Evolutionary conservation across 352 stramenopile genomes (phyloP), one percentile per base, ranked within the genome.

Genomic region (Globisporangium uncinulatum): DNA sequence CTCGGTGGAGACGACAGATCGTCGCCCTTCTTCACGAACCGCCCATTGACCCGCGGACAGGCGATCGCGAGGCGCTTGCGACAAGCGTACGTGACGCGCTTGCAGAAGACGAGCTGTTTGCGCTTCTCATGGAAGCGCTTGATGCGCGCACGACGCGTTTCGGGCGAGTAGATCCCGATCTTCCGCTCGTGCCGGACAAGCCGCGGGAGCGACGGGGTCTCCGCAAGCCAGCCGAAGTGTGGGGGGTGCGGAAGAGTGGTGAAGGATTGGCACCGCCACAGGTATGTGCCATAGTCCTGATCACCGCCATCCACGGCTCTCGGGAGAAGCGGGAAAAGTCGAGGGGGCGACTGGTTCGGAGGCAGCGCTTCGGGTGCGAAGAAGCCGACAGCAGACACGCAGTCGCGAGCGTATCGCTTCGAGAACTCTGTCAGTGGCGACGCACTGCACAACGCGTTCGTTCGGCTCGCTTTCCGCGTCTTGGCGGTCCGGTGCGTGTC

Each of bases 41-140:
- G 76, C n/a, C 80, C 80, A 64, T 87, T 87, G 57, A 87, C 57
- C 14, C 78, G 78, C 45, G 77, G 80, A 55, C 78, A 87, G 10
- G 76, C 73, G 49, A 77, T 84, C n/a, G 80, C 80, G 24, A 91
- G 67, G 0, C 71, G 74, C 56, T 87, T 86, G 54, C 80, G 78
- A 59, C 78, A 87, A 46, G 69, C 76, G 60, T 91, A 91, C 59
- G 87, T 87, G 68, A 88, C 69, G 51, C 73, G 74, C 58, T 89
- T 88, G 57, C 79, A 69, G 45, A 77, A 91, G 44, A 89, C 78
- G 32, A 78, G 77, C 54, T 74, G 67, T 54, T 88, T 83, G 51
- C 82, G 77, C 72, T 92, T 92, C 42, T 83, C 76, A 36, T 78
- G 77, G 59, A 89, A 92, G 21, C 79, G 79, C 42, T 67, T 63